Percentiles rank a stretch among this genome's conserved stretches.
phyloP scores from a whole-genome alignment of 2,329 filamentous ascomycete species.

The Epichloe baconii region DNA sequence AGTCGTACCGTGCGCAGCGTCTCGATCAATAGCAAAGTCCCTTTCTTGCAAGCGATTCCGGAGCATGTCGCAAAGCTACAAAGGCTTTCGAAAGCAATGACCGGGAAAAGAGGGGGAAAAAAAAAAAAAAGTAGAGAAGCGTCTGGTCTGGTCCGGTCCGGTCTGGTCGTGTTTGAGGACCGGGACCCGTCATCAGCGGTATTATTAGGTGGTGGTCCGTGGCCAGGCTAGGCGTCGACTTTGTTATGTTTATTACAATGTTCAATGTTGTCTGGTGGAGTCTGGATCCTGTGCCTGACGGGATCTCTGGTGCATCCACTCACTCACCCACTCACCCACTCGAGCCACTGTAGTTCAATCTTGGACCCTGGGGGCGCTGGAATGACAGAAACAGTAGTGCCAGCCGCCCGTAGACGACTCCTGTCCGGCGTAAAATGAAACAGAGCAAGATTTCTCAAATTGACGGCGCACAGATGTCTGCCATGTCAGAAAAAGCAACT shows the following conservation, averaged over 20 bases:
- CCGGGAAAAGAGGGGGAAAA: neutral
- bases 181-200: neutral
- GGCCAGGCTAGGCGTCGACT: neutral
- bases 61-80: constrained; percentile 12
- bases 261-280: no score
- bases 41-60: constrained; percentile 20
- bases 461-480: no score
- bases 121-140: neutral
- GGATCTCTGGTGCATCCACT: neutral
- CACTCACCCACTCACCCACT: no score
- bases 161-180: neutral
- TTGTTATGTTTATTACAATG: no score
- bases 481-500: no score
- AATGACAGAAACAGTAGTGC: neutral
- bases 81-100: neutral
- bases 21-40: constrained; percentile 23
- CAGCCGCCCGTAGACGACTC: neutral
- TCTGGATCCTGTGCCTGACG: no score
- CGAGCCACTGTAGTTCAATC: no score
- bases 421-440: neutral
- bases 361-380: neutral
- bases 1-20: constrained; percentile 8
- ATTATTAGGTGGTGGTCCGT: neutral
- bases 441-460: no score
- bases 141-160: neutral